These are phyloP conservation scores for Teratosphaeria pseudoeucalypti DNA, from an alignment of 2,329 filamentous ascomycete genomes.

Conservation along the genomic window DNA sequence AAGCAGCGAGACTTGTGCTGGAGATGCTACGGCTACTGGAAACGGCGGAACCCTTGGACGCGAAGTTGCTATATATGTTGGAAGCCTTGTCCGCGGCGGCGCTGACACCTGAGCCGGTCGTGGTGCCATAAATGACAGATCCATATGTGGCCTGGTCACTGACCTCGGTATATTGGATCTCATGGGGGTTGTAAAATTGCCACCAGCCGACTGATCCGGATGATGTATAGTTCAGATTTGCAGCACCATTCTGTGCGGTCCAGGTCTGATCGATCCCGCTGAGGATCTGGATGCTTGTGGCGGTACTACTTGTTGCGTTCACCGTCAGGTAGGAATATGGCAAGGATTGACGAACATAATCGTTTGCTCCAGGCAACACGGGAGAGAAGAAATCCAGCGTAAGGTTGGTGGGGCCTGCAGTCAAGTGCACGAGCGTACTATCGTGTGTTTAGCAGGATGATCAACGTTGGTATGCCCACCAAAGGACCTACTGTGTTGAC, in stretches of 20 bases:
- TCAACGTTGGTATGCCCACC: neutral
- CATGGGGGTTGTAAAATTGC: constrained; percentile 13
- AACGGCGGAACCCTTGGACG: constrained; percentile 4
- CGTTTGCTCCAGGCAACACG: constrained; percentile 18
- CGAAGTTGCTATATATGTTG: constrained; percentile 9
- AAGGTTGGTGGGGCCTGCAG: constrained; percentile 17
- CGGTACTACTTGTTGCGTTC: constrained; percentile 5
- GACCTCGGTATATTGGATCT: constrained; percentile 14
- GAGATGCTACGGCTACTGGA: neutral
- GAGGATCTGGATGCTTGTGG: constrained; percentile 21
- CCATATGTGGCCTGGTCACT: constrained; percentile 17
- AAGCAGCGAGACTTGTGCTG: constrained; percentile 11
- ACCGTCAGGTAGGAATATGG: constrained; percentile 27
- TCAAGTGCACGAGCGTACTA: constrained; percentile 12
- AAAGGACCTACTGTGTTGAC: constrained; percentile 20
- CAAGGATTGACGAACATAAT: constrained; percentile 26
- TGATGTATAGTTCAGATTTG: constrained; percentile 12
- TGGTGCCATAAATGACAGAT: constrained; percentile 13
- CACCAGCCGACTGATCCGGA: constrained; percentile 10
- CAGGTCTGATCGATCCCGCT: constrained; percentile 27
- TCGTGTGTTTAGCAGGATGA: neutral
- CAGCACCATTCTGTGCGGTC: constrained; percentile 22
- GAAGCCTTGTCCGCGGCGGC: constrained; percentile 5
- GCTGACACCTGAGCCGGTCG: constrained; percentile 1
- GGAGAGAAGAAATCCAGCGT: constrained; percentile 29